Percentiles rank a stretch among this genome's conserved stretches.
Evolutionary conservation across 2,329 filamentous ascomycete species (phyloP).

Genomic region (Curvularia spicifera): DNA sequence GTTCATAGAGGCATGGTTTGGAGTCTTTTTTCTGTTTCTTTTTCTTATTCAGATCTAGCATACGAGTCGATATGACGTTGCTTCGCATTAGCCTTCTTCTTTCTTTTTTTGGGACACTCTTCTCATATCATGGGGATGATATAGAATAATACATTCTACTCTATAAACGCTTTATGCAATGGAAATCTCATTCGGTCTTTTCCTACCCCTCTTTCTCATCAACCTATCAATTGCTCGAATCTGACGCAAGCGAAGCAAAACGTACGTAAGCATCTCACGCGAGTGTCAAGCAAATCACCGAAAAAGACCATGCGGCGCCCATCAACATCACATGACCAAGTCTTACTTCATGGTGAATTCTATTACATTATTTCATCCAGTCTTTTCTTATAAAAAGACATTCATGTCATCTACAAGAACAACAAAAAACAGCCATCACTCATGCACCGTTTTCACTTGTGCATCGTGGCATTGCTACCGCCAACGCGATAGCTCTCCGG

Average conservation of each 20-base stretch:
- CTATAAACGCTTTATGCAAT: too few relatives aligned
- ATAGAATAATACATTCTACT: too few relatives aligned
- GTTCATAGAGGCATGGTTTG: not conserved
- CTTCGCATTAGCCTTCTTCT: not conserved
- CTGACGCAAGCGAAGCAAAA: too few relatives aligned
- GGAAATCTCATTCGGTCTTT: too few relatives aligned
- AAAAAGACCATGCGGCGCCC: too few relatives aligned
- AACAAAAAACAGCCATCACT: not conserved
- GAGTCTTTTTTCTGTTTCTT: not conserved
- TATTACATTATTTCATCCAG: not conserved
- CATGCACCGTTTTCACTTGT: not conserved
- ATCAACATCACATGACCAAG: not conserved
- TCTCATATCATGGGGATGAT: too few relatives aligned
- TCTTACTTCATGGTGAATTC: not conserved
- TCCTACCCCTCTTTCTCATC: too few relatives aligned
- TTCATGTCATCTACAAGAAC: not conserved
- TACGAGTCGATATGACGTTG: not conserved
- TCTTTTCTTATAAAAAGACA: not conserved
- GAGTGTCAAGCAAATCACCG: too few relatives aligned
- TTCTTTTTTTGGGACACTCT: not conserved
- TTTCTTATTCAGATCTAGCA: not conserved
- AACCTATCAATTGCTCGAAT: too few relatives aligned
- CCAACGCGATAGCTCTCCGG: constrained; percentile 49
- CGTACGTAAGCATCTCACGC: too few relatives aligned
- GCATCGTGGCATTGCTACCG: constrained; percentile 19